Conservation (phyloP, 2,329 filamentous ascomycete species). For the Didymella arachidicola region DNA sequence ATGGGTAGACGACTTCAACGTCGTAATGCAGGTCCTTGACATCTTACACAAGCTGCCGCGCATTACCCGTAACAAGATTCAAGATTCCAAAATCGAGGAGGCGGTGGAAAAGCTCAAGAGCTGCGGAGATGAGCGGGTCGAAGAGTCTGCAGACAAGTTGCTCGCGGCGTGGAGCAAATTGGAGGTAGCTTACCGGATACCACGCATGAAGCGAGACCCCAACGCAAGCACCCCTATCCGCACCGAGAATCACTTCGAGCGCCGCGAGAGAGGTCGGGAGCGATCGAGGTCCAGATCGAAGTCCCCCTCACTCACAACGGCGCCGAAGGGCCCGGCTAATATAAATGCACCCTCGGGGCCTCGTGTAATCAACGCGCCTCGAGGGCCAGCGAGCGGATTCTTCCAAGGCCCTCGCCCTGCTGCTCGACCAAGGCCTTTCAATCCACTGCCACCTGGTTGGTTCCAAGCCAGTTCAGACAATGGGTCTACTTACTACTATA, state of each 20-base stretch:
- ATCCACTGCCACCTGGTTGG: conserved; percentile 81
- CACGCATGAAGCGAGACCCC: conserved; percentile 83
- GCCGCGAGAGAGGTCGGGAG: conserved; percentile 60
- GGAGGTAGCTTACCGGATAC: conserved; percentile 90
- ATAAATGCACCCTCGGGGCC: conserved; percentile 54
- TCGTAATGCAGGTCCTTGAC: conserved; percentile 86
- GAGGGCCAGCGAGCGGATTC: conserved; percentile 54
- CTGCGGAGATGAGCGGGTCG: conserved; percentile 77
- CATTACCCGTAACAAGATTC: conserved; percentile 94
- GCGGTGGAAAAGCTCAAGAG: conserved; percentile 73
- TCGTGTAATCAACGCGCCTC: conserved; percentile 62
- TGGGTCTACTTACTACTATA: conserved; percentile 87
- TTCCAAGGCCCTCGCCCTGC: conserved; percentile 62
- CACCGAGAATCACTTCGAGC: conserved; percentile 66
- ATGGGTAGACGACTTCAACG: conserved; percentile 88
- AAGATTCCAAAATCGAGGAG: conserved; percentile 91
- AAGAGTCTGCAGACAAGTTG: conserved; percentile 72
- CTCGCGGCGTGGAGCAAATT: conserved; percentile 88
- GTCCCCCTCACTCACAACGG: conserved; percentile 52
- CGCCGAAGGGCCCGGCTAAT: conserved; percentile 53
- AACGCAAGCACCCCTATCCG: conserved; percentile 56
- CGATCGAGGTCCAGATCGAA: conserved; percentile 59
- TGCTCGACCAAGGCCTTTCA: conserved; percentile 61
- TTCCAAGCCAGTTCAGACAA: conserved; percentile 72
- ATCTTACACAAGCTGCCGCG: conserved; percentile 89